Evolutionary conservation across 1,139 yeast genomes (phyloP).

Genomic region (Pichia sp.): DNA sequence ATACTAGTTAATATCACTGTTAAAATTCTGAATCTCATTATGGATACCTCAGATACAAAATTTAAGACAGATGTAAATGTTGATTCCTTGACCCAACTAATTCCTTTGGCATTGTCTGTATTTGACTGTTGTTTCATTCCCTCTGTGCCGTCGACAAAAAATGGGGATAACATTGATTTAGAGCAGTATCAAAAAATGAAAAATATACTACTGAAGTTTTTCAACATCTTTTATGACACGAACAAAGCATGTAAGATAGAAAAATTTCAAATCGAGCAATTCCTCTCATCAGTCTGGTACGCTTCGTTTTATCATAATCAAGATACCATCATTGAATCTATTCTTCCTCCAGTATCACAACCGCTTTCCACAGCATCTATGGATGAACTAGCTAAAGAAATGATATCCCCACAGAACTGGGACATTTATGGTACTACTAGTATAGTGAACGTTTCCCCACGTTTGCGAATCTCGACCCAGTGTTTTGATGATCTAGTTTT

Average conservation of each 20-base stretch:
- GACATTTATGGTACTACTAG: constrained; percentile 48
- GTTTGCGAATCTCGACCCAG: constrained; percentile 40
- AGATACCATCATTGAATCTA: constrained; percentile 36
- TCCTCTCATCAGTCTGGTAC: constrained; percentile 43
- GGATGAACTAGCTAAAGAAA: constrained; percentile 7
- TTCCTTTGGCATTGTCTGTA: constrained; percentile 44
- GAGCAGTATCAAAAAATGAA: constrained; percentile 44
- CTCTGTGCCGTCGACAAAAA: constrained; percentile 26
- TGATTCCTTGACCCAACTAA: constrained; percentile 35
- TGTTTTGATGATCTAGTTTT: constrained; percentile 47
- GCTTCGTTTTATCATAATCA: constrained; percentile 49
- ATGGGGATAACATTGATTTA: constrained; percentile 47
- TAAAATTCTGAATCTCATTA: constrained; percentile 28
- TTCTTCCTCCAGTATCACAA: constrained; percentile 28
- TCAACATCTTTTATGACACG: constrained; percentile 22
- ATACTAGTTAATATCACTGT: constrained; percentile 27
- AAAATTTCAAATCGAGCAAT: constrained; percentile 35
- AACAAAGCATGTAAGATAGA: constrained; percentile 4
- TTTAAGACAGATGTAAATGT: constrained; percentile 25
- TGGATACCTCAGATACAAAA: constrained; percentile 25
- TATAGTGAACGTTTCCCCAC: constrained; percentile 34
- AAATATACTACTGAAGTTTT: constrained; percentile 39
- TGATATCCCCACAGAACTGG: constrained; percentile 34
- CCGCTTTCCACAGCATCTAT: constrained; percentile 15
- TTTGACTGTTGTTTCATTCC: constrained; percentile 40